phyloP scores from a whole-genome alignment of 768 basidiomycete genomes.

The Daedaleopsis nitida region DNA sequence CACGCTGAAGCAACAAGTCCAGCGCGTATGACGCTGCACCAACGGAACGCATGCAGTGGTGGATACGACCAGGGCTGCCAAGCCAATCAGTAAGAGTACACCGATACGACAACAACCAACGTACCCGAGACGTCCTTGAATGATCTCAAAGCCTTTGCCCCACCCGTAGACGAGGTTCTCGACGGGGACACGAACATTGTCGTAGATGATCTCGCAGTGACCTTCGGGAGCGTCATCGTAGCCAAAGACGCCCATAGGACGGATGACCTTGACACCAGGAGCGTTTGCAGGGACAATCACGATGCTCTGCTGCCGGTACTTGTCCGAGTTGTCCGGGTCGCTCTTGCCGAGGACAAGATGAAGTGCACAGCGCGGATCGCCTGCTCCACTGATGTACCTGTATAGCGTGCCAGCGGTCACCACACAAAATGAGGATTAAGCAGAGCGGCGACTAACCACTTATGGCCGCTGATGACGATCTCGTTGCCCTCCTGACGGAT shows the following conservation, averaged over 20 bases:
- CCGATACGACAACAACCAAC: slow-evolving; percentile 17
- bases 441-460: slow-evolving; percentile 63
- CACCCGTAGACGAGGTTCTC: slow-evolving; percentile 86
- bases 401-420: background rate
- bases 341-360: slow-evolving; percentile 97
- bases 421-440: background rate
- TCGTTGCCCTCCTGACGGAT: slow-evolving; percentile 82
- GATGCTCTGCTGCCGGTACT: slow-evolving; percentile 87
- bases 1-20: slow-evolving; percentile 85
- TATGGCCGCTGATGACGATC: slow-evolving; percentile 94
- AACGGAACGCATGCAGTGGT: slow-evolving; percentile 97
- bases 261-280: slow-evolving; percentile 84
- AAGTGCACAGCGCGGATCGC: slow-evolving; percentile 84
- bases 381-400: slow-evolving; percentile 98
- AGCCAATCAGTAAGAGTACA: background rate
- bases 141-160: slow-evolving; percentile 96
- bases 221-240: slow-evolving; percentile 97
- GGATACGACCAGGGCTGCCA: slow-evolving; percentile 87
- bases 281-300: slow-evolving; percentile 90
- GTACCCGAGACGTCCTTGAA: slow-evolving; percentile 94
- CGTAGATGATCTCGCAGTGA: slow-evolving; percentile 93
- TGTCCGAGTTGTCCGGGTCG: slow-evolving; percentile 77
- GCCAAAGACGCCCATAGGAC: slow-evolving; percentile 93
- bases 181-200: slow-evolving; percentile 89
- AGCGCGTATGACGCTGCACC: slow-evolving; percentile 85